Evolutionary conservation across 148 eudicot genomes (phyloP).

Genomic region (Amaranthus cruentus): DNA sequence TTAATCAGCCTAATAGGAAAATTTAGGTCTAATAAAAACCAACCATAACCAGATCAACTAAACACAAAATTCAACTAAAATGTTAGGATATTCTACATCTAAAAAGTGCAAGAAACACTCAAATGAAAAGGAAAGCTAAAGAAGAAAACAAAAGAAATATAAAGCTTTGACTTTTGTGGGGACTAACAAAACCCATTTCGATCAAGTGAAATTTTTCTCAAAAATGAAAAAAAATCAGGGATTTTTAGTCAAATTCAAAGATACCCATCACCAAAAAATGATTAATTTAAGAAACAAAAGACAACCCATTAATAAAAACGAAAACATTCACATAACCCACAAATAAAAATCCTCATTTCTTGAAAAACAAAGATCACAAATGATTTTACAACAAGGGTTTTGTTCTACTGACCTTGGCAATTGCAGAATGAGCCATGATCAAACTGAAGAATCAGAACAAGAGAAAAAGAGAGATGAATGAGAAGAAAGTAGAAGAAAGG

Average conservation of each 20-base stretch:
- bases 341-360: neutral
- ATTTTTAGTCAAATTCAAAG: neutral
- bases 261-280: constrained; percentile 5
- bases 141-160: neutral
- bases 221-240: neutral
- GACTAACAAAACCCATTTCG: neutral
- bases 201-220: neutral
- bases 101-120: no score
- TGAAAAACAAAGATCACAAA: neutral
- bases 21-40: neutral
- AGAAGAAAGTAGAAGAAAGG: neutral
- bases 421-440: constrained; percentile 48
- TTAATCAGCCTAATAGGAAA: neutral
- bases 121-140: neutral
- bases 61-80: neutral
- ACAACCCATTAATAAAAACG: neutral
- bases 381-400: neutral
- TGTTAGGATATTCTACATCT: neutral
- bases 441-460: neutral
- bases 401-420: constrained; percentile 34
- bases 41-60: neutral
- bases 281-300: neutral
- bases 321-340: neutral
- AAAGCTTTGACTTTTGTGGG: constrained; percentile 6
- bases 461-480: constrained; percentile 3